Evolutionary conservation across 2,329 filamentous ascomycete genomes (phyloP).

Genomic region (Sclerotinia minor): DNA sequence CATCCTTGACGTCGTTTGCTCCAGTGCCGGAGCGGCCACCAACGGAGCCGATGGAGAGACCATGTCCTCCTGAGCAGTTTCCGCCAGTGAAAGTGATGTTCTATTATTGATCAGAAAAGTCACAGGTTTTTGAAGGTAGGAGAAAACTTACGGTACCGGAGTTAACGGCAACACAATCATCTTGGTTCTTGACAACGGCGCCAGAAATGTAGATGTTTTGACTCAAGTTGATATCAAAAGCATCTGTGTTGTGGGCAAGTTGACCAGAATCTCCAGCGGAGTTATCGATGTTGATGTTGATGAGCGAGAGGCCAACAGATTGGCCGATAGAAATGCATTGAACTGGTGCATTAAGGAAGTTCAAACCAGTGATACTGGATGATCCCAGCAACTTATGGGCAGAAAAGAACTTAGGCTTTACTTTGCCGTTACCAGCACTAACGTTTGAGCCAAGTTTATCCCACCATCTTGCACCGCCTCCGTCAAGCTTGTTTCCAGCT

Average conservation of each 20-base stretch:
- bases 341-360: slow-evolving; percentile 56
- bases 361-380: slow-evolving; percentile 52
- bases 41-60: slow-evolving; percentile 59
- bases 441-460: slow-evolving; percentile 59
- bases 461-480: slow-evolving; percentile 53
- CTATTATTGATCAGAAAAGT: neutral
- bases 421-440: slow-evolving; percentile 52
- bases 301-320: slow-evolving; percentile 48
- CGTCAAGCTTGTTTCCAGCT: slow-evolving; percentile 50
- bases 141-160: slow-evolving; percentile 47
- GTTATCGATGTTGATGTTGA: slow-evolving; percentile 57
- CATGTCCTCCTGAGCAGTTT: slow-evolving; percentile 42
- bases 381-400: slow-evolving; percentile 51
- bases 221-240: slow-evolving; percentile 51
- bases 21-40: slow-evolving; percentile 52
- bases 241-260: slow-evolving; percentile 55
- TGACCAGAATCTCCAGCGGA: slow-evolving; percentile 50
- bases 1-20: slow-evolving; percentile 54
- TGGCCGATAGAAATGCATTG: slow-evolving; percentile 52
- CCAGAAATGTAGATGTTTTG: slow-evolving; percentile 51
- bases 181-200: slow-evolving; percentile 57
- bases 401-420: slow-evolving; percentile 66
- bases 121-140: too few species aligned
- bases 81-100: slow-evolving; percentile 38
- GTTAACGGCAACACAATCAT: slow-evolving; percentile 60